Evolutionary conservation across 2,329 filamentous ascomycete genomes (phyloP).

Genomic region (Lasiodiplodia citricola): DNA sequence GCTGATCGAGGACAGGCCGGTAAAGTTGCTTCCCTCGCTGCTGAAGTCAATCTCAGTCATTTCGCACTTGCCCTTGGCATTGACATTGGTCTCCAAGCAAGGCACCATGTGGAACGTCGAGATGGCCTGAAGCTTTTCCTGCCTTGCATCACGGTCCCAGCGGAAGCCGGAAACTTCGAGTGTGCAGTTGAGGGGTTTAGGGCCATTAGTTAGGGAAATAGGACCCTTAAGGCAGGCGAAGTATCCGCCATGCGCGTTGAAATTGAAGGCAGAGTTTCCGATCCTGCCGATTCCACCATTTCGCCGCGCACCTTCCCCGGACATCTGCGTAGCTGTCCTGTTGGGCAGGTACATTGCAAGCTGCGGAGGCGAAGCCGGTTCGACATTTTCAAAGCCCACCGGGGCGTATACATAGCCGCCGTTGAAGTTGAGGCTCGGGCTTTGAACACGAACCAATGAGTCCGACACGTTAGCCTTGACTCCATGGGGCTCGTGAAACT

Average conservation of each 20-base stretch:
- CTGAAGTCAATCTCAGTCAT: slow-evolving; percentile 52
- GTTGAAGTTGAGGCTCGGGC: slow-evolving; percentile 58
- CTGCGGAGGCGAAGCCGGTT: slow-evolving; percentile 52
- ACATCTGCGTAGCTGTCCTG: slow-evolving; percentile 35
- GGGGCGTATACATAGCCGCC: slow-evolving; percentile 57
- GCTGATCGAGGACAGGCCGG: slow-evolving; percentile 53
- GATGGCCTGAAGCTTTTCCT: slow-evolving; percentile 31
- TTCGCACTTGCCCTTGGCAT: slow-evolving; percentile 40
- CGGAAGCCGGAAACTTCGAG: slow-evolving; percentile 54
- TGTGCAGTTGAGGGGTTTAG: slow-evolving; percentile 44
- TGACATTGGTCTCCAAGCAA: slow-evolving; percentile 33
- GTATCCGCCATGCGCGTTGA: slow-evolving; percentile 54
- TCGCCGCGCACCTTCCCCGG: slow-evolving; percentile 41
- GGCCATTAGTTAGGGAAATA: background rate
- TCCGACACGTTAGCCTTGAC: slow-evolving; percentile 35
- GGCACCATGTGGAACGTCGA: slow-evolving; percentile 40
- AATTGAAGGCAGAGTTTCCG: slow-evolving; percentile 54
- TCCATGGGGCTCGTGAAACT: slow-evolving; percentile 42
- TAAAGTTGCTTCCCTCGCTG: slow-evolving; percentile 40
- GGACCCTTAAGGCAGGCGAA: slow-evolving; percentile 54
- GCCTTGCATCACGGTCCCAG: slow-evolving; percentile 44
- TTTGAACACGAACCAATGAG: slow-evolving; percentile 48
- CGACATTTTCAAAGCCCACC: slow-evolving; percentile 35
- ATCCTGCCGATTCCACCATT: slow-evolving; percentile 55
- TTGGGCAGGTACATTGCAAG: slow-evolving; percentile 55